Base-by-base conservation (phyloP, 352 stramenopile genomes). In the Phytophthora quininea region DNA sequence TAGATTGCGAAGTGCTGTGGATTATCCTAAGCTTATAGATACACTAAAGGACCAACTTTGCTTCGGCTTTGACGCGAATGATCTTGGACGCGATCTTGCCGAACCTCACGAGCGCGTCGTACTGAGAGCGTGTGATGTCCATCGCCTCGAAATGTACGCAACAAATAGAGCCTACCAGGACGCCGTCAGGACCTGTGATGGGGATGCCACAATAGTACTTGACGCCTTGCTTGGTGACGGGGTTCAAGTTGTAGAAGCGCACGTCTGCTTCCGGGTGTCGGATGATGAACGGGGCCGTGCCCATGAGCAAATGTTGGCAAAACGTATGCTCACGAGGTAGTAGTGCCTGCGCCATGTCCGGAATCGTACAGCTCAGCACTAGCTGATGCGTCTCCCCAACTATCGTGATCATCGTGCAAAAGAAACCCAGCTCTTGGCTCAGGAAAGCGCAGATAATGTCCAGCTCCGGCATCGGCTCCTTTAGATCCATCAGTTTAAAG, bases 141-240 rank as follows among this genome's bases (percentile, higher is more conserved):
- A 67, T 53, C 3, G 59, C 50, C 11, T 38, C 29, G 38, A 54
- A 33, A 53, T 67, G 35, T 31, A 67, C 50, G 33, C 59, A 67
- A 42, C 59, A 67, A 29, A 67, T 67, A 15, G 59, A 67, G 38
- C 59, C 59, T 7, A 67, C 59, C n/a, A 67, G 42, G 24, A 59
- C 27, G n/a, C 60, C 64, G 37, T 59, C 46, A 2, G 62, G 49
- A n/a, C 67, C 59, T 10, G 62, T 47, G 50, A 90, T 62, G 0
- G 81, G 80, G 63, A 91, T 86, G 3, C 82, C 82, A 64, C 76
- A 88, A 71, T 89, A 91, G 49, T 84, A 91, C 47, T 80, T 60
- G 52, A 75, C 56, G 42, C 61, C 71, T 63, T 72, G 61, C 10
- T 54, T 56, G 37, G 56, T 76, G 27, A 79, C 71, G 6, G 71